Base-by-base conservation (phyloP, 2,329 filamentous ascomycete genomes). In the Aspergillus luchuensis region DNA sequence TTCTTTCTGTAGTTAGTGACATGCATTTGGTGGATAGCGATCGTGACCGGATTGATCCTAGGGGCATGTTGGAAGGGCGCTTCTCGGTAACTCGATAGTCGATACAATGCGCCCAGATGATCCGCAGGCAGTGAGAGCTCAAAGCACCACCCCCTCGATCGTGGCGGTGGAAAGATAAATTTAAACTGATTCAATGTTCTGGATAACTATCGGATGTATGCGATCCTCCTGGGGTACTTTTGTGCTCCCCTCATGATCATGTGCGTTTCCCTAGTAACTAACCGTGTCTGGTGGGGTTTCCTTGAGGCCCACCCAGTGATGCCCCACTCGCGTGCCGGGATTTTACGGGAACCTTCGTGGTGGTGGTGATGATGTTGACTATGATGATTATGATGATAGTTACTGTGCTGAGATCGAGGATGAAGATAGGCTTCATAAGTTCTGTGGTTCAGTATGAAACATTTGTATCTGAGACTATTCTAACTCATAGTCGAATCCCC, bases 221-320 rank as follows among this genome's bases (percentile, higher is more conserved):
- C 45, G 45, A 49, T 49, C 45, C 45, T 55, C 52, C 38, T 43
- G 52, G 52, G 38, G 52, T 55, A 55, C 52, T 55, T 55, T 55
- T 55, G 52, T 45, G 17, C 51, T 30, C 13, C 25, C 52, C 52
- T 61, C 43, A 41, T 65, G 60, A 58, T 63, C 61, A 64, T 62
- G 58, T 59, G 63, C 25, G 66, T 66, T 67, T 52, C 66, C 66
- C 60, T 57, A 67, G 66, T 65, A 63, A 66, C 65, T 67, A 58
- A 60, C 55, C 56, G 55, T 52, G 57, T 60, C 62, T 59, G 23
- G 51, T 33, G 28, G 48, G 39, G 48, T 55, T 54, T 54, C 41
- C 36, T 58, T 39, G 47, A 49, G 13, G 33, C 28, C 59, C 59
- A 59, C 54, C 11, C 17, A 36, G 52, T 15, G 30, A 57, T 48